phyloP scores from a whole-genome alignment of 106 monocot genomes.

The Cymbidium sinense region DNA sequence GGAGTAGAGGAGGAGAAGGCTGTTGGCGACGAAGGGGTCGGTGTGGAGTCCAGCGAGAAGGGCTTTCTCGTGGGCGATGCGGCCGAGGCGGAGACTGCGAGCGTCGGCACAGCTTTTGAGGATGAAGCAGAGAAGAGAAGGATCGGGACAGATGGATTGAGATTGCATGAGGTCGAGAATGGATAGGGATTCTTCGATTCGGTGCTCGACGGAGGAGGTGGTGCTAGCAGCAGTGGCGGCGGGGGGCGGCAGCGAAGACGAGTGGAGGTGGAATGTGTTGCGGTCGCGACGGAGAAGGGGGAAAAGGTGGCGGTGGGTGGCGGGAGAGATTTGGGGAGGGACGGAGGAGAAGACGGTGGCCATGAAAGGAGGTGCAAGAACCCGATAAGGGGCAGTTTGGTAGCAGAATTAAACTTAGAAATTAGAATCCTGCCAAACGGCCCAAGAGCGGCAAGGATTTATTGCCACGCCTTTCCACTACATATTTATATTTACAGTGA shows the following conservation, averaged over 20 bases:
- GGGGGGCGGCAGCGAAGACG: neutral
- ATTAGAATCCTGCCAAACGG: too few species aligned
- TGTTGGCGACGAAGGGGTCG: slow-evolving; percentile 27
- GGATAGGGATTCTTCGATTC: slow-evolving; percentile 38
- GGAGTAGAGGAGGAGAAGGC: slow-evolving; percentile 19
- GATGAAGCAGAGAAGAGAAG: slow-evolving; percentile 29
- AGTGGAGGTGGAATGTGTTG: neutral
- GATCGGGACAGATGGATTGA: slow-evolving; percentile 32
- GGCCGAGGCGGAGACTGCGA: slow-evolving; percentile 29
- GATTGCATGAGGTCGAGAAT: slow-evolving; percentile 42
- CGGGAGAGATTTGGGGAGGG: neutral
- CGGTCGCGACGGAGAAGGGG: neutral
- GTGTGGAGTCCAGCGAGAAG: slow-evolving; percentile 15
- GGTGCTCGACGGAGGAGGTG: slow-evolving; percentile 25
- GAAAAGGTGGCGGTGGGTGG: neutral
- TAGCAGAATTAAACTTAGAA: too few species aligned
- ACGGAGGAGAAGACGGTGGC: slow-evolving; percentile 14
- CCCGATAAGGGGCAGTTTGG: too few species aligned
- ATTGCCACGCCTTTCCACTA: too few species aligned
- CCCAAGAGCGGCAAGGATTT: too few species aligned
- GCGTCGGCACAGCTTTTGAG: slow-evolving; percentile 42
- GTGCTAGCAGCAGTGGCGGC: neutral
- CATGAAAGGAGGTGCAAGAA: neutral
- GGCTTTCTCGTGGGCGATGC: slow-evolving; percentile 19
- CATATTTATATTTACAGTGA: too few species aligned